Percentiles rank a stretch among this genome's conserved stretches.
Evolutionary conservation across 805 yeast species (phyloP).

Genomic region (Candida tammaniensis): DNA sequence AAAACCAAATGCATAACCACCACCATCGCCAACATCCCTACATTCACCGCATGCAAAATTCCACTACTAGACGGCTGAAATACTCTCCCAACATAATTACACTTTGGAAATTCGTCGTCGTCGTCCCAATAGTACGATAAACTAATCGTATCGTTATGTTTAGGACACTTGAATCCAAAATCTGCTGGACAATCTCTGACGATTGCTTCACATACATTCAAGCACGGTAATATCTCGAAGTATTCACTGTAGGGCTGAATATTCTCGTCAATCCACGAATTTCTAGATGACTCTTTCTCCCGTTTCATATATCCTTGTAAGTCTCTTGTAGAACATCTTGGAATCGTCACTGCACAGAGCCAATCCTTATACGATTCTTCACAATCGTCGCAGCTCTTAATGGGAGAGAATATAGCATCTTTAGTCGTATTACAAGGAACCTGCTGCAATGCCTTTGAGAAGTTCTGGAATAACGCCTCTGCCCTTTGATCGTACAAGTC

Average conservation of each 20-base stretch:
- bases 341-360: slow-evolving; percentile 87
- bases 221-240: slow-evolving; percentile 84
- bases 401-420: slow-evolving; percentile 70
- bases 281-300: slow-evolving; percentile 54
- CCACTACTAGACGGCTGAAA: slow-evolving; percentile 3
- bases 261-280: slow-evolving; percentile 48
- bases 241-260: slow-evolving; percentile 58
- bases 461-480: slow-evolving; percentile 52
- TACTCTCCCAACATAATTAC: slow-evolving; percentile 36
- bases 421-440: slow-evolving; percentile 68
- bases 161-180: slow-evolving; percentile 76
- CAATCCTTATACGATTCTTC: slow-evolving; percentile 69
- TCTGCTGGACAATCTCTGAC: slow-evolving; percentile 81
- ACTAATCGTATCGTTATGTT: slow-evolving; percentile 25
- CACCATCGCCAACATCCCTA: slow-evolving; percentile 1
- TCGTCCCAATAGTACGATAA: slow-evolving; percentile 46
- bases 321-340: slow-evolving; percentile 68
- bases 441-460: slow-evolving; percentile 72
- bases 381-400: slow-evolving; percentile 74
- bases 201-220: slow-evolving; percentile 72
- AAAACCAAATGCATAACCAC: slow-evolving; percentile 1
- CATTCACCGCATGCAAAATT: not conserved
- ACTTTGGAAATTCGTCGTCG: slow-evolving; percentile 25
- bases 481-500: slow-evolving; percentile 66
- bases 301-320: slow-evolving; percentile 46